Conservation (phyloP, 2,329 filamentous ascomycete species). For the Aspergillus nomiae region DNA sequence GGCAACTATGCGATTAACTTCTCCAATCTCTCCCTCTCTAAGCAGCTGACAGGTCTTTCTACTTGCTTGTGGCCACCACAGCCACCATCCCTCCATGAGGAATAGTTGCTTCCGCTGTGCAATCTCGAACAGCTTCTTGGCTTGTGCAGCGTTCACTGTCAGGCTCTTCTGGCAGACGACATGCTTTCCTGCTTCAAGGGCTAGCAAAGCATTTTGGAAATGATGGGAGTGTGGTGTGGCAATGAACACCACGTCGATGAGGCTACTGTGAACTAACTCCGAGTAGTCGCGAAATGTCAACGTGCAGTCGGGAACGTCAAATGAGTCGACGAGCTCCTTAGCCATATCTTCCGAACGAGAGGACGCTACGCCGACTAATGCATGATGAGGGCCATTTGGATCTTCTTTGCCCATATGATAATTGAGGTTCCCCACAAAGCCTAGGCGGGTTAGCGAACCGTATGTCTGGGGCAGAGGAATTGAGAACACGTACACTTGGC, state of each 20-base stretch:
- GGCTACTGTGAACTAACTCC: constrained; percentile 70
- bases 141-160: constrained; percentile 73
- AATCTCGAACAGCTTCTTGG: constrained; percentile 65
- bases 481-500: neutral
- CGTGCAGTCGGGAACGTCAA: constrained; percentile 41
- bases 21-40: constrained; percentile 45
- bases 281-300: constrained; percentile 69
- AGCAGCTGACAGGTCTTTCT: constrained; percentile 63
- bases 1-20: constrained; percentile 51
- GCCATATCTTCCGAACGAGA: neutral
- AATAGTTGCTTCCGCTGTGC: constrained; percentile 69
- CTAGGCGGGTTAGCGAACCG: neutral
- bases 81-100: constrained; percentile 82
- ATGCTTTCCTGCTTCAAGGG: constrained; percentile 74
- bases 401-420: neutral
- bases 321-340: neutral
- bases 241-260: constrained; percentile 79
- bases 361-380: neutral
- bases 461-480: neutral
- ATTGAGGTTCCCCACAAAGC: neutral
- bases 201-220: constrained; percentile 81
- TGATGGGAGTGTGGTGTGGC: constrained; percentile 84
- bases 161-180: constrained; percentile 84
- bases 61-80: constrained; percentile 62
- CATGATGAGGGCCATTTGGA: neutral